phyloP scores from a whole-genome alignment of 2,329 filamentous ascomycete genomes.

The Nemania diffusa region DNA sequence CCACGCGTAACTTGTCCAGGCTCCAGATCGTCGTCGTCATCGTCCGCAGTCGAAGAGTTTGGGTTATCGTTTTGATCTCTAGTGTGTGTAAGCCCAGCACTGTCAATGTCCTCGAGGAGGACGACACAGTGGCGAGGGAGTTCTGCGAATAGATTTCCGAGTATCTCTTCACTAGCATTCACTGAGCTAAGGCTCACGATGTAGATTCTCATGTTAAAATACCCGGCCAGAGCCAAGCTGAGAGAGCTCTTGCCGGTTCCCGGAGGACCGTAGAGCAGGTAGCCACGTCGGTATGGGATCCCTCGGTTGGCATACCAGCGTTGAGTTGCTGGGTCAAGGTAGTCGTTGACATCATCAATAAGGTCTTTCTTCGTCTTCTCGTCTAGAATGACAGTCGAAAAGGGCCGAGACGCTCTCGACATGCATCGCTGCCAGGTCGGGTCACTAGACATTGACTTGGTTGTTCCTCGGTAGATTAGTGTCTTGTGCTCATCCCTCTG shows the following conservation, averaged over 20 bases:
- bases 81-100: conserved; percentile 73
- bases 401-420: conserved; percentile 67
- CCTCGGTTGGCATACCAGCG: conserved; percentile 87
- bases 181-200: conserved; percentile 74
- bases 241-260: conserved; percentile 83
- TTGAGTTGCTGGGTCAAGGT: conserved; percentile 69
- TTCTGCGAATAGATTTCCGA: conserved; percentile 71
- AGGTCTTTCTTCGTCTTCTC: conserved; percentile 69
- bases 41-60: conserved; percentile 9
- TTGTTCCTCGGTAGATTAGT: conserved; percentile 70
- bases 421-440: conserved; percentile 71
- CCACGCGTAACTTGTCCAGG: conserved; percentile 50
- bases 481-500: conserved; percentile 71
- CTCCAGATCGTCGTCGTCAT: conserved; percentile 45
- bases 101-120: conserved; percentile 81
- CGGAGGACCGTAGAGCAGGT: conserved; percentile 82
- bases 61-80: conserved; percentile 52
- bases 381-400: conserved; percentile 73
- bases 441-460: conserved; percentile 54
- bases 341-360: conserved; percentile 70
- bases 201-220: conserved; percentile 77
- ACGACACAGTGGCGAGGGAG: conserved; percentile 77
- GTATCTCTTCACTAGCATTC: conserved; percentile 71
- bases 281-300: conserved; percentile 86
- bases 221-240: conserved; percentile 75